Evolutionary conservation across 768 basidiomycete genomes (phyloP), one percentile per base, ranked within the genome.

Genomic region (Collybia sordida): DNA sequence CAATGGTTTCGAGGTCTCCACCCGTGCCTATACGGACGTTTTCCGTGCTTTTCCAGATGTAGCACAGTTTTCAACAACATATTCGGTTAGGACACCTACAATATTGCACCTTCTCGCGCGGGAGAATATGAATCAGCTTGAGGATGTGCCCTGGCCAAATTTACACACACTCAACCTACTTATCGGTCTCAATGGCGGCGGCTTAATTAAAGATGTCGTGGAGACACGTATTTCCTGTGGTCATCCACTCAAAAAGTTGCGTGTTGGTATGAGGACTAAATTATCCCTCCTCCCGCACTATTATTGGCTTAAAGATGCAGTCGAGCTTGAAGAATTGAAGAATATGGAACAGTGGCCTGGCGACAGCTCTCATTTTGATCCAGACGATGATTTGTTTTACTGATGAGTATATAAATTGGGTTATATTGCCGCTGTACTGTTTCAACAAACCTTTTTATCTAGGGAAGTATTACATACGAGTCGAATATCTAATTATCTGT

Each of bases 1-100:
- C 48, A 61, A 57, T 42, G 72, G 77, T 53, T 76, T 73, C 40
- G 71, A 77, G n/a, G 52, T 73, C 15, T 70, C 72, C 28, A 46
- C 48, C 5, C 52, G 57, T 18, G 65, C 55, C 23, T 74, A 71
- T 49, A 53, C 43, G 41, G 42, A 51, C 2, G 19, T 75, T 18
- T 70, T 69, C 44, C 47, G 50, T n/a, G 57, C 58, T 1, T 75
- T 75, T 52, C 68, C 66, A 1, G 53, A 55, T 1, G 64, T 75
- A 47, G 64, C 60, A 14, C 56, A 58, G 3, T 74, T 77, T 51
- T 61, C 62, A 2, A 54, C 62, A 0, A 56, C 64, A 34, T 50
- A 64, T 45, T 49, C 58, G 21, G 45, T 59, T 17, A 45, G 45
- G 12, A 59, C 63, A 3, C 63, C 67, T 9, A 52, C 50, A 1